phyloP scores from a whole-genome alignment of 108 stramenopile species.

The Skeletonema grethae region DNA sequence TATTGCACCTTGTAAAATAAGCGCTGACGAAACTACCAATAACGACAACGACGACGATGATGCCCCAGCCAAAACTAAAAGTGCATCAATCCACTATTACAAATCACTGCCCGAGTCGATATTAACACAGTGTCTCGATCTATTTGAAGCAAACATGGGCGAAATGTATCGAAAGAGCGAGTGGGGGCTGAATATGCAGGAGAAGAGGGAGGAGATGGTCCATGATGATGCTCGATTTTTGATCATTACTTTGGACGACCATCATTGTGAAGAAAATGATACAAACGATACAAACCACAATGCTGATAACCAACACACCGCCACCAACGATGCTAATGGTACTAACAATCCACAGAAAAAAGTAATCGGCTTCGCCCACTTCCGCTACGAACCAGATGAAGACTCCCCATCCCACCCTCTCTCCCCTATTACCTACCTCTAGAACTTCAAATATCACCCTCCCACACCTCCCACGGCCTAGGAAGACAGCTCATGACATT shows the following conservation, averaged over 20 bases:
- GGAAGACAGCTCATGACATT: conserved; percentile 69
- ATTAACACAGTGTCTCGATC: conserved; percentile 36
- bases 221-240: conserved; percentile 74
- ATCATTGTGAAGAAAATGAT: neutral
- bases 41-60: neutral
- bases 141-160: conserved; percentile 81
- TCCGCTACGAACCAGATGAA: conserved; percentile 83
- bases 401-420: conserved; percentile 48
- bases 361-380: conserved; percentile 71
- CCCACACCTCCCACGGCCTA: conserved; percentile 63
- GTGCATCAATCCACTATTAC: conserved; percentile 18
- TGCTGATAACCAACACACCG: neutral
- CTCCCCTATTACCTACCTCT: conserved; percentile 50
- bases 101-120: conserved; percentile 21
- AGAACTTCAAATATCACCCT: conserved; percentile 80
- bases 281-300: neutral
- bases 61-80: neutral
- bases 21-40: neutral
- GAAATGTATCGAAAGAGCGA: conserved; percentile 63
- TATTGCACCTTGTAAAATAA: neutral
- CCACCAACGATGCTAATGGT: neutral
- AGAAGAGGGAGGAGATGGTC: conserved; percentile 62
- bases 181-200: conserved; percentile 80
- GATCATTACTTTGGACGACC: conserved; percentile 27
- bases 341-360: conserved; percentile 4